phyloP scores from a whole-genome alignment of 2,329 filamentous ascomycete genomes.

The Elsinoe australis region DNA sequence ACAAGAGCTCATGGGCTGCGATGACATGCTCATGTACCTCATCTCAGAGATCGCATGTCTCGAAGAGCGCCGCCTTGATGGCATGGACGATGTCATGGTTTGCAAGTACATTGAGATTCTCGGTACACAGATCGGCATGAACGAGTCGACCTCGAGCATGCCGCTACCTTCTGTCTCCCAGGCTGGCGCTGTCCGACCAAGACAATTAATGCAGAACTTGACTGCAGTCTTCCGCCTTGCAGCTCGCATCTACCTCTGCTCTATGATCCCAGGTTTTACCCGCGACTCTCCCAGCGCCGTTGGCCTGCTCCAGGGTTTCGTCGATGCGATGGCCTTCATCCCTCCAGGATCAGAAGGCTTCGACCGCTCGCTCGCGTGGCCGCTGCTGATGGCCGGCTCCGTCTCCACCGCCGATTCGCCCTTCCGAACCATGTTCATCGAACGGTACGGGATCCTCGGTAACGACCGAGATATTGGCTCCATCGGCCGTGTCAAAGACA shows the following conservation, averaged over 20 bases:
- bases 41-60: slow-evolving; percentile 97
- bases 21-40: slow-evolving; percentile 94
- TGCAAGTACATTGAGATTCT: slow-evolving; percentile 87
- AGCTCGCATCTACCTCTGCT: slow-evolving; percentile 94
- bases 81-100: slow-evolving; percentile 75
- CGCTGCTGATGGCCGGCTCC: slow-evolving; percentile 78
- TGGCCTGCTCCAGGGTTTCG: slow-evolving; percentile 70
- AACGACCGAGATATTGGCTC: slow-evolving; percentile 73
- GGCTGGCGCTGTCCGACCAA: slow-evolving; percentile 69
- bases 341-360: slow-evolving; percentile 74
- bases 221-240: slow-evolving; percentile 85
- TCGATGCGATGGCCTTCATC: slow-evolving; percentile 69
- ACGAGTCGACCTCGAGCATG: slow-evolving; percentile 53
- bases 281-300: slow-evolving; percentile 65
- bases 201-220: slow-evolving; percentile 80
- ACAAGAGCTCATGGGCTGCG: slow-evolving; percentile 91
- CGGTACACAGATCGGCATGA: slow-evolving; percentile 75
- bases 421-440: slow-evolving; percentile 71
- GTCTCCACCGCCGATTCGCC: slow-evolving; percentile 63
- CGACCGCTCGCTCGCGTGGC: slow-evolving; percentile 88
- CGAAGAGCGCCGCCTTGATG: slow-evolving; percentile 74
- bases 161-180: slow-evolving; percentile 38
- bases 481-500: slow-evolving; percentile 70
- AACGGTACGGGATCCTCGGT: slow-evolving; percentile 66
- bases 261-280: slow-evolving; percentile 80